phyloP scores from a whole-genome alignment of 2,329 filamentous ascomycete species.

The Ophiosphaerella korrae region DNA sequence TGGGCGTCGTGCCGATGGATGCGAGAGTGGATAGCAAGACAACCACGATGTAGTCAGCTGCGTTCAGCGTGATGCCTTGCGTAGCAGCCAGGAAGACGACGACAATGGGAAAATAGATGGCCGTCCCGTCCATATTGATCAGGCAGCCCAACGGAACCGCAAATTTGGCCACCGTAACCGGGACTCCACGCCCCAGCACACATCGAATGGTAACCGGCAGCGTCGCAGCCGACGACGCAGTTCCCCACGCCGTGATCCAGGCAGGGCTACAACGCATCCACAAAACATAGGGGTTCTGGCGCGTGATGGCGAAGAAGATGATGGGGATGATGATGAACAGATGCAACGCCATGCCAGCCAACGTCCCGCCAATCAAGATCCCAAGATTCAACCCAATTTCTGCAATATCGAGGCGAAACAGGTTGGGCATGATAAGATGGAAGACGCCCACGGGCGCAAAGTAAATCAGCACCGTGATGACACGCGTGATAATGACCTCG shows the following conservation, averaged over 20 bases:
- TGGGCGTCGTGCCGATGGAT: slow-evolving; percentile 61
- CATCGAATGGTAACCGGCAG: slow-evolving; percentile 57
- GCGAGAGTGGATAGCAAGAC: slow-evolving; percentile 57
- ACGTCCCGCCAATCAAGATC: slow-evolving; percentile 55
- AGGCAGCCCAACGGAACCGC: slow-evolving; percentile 53
- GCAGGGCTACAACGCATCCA: slow-evolving; percentile 58
- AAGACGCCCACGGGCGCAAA: slow-evolving; percentile 60
- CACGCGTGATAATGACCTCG: slow-evolving; percentile 53
- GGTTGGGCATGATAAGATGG: slow-evolving; percentile 59
- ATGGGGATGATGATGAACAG: slow-evolving; percentile 54
- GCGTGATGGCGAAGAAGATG: slow-evolving; percentile 37
- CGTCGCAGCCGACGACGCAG: slow-evolving; percentile 59
- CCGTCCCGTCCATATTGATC: slow-evolving; percentile 47
- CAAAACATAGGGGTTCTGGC: slow-evolving; percentile 55
- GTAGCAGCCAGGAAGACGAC: slow-evolving; percentile 60
- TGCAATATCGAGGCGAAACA: slow-evolving; percentile 56
- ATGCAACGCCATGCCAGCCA: slow-evolving; percentile 56
- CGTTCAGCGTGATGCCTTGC: slow-evolving; percentile 52
- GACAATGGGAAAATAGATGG: slow-evolving; percentile 61
- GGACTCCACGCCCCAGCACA: slow-evolving; percentile 48
- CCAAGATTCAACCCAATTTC: slow-evolving; percentile 58
- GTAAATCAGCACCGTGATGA: slow-evolving; percentile 57
- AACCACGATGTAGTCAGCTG: slow-evolving; percentile 57
- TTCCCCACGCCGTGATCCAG: slow-evolving; percentile 62
- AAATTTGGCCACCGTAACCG: slow-evolving; percentile 55